phyloP scores from a whole-genome alignment of 495 filamentous ascomycete genomes.

The Aspergillus haitiensis region DNA sequence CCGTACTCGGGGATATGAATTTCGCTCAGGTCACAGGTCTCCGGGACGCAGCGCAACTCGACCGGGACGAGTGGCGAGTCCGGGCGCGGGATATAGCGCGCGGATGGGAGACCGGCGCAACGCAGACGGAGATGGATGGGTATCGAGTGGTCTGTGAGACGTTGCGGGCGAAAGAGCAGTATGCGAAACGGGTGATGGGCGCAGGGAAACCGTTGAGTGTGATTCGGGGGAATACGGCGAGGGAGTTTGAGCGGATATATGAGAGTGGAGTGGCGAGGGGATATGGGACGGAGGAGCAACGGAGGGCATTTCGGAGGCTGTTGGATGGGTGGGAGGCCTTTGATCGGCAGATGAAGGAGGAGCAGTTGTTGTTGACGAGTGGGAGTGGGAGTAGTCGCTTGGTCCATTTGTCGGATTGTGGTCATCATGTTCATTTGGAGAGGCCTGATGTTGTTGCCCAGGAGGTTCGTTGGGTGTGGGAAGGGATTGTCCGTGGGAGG shows the following conservation, averaged over 20 bases:
- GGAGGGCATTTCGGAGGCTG: constrained; percentile 31
- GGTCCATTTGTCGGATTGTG: constrained; percentile 45
- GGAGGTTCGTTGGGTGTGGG: constrained; percentile 50
- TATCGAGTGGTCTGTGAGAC: constrained; percentile 28
- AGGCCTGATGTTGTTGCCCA: constrained; percentile 48
- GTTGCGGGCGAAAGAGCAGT: constrained; percentile 36
- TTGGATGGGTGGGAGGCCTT: constrained; percentile 38
- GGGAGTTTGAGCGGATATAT: constrained; percentile 39
- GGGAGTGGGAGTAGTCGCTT: constrained; percentile 31
- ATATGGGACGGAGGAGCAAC: constrained; percentile 35
- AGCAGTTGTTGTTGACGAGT: constrained; percentile 43
- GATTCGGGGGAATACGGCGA: constrained; percentile 34
- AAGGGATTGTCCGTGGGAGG: constrained; percentile 19
- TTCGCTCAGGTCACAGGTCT: constrained; percentile 37
- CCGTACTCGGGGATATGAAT: constrained; percentile 34
- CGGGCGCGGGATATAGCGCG: constrained; percentile 38
- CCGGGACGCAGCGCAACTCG: constrained; percentile 26
- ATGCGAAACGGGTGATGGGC: constrained; percentile 31
- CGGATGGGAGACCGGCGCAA: constrained; percentile 17
- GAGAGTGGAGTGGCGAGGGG: constrained; percentile 33
- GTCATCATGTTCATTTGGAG: constrained; percentile 50
- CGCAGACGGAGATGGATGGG: constrained; percentile 19
- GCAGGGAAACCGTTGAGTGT: constrained; percentile 36
- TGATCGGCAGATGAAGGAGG: constrained; percentile 44
- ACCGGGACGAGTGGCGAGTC: constrained; percentile 37